phyloP scores from a whole-genome alignment of 257 asterid genomes.

The Rehmannia glutinosa region DNA sequence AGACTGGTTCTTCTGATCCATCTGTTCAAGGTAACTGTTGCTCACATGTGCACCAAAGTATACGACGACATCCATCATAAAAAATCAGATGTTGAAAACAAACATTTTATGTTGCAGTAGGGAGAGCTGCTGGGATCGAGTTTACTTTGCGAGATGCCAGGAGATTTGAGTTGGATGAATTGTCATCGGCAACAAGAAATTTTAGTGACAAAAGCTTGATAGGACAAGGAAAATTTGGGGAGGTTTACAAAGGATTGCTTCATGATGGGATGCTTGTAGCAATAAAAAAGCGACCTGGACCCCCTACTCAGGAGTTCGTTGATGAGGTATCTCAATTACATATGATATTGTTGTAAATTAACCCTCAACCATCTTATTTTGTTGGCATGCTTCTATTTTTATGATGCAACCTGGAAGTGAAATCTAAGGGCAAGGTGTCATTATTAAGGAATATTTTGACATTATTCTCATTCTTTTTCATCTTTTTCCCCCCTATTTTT shows the following conservation, averaged over 20 bases:
- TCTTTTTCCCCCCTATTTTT: neutral
- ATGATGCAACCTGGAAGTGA: neutral
- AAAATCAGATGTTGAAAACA: constrained; percentile 2
- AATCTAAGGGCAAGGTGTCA: neutral
- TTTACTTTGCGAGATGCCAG: constrained; percentile 64
- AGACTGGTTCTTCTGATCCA: constrained; percentile 83
- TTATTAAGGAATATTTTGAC: neutral
- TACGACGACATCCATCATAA: neutral
- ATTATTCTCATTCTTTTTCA: constrained; percentile 1
- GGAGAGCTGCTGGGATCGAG: constrained; percentile 56
- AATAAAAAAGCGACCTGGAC: constrained; percentile 58
- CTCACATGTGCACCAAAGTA: neutral
- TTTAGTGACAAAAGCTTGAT: constrained; percentile 73
- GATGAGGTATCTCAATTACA: constrained; percentile 54
- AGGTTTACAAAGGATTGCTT: constrained; percentile 86
- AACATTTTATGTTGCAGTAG: constrained; percentile 38
- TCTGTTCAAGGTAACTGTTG: constrained; percentile 54
- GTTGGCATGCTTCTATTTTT: constrained; percentile 6
- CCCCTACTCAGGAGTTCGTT: constrained; percentile 62
- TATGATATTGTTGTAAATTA: neutral
- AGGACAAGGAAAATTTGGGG: constrained; percentile 89
- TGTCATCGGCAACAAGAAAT: constrained; percentile 63
- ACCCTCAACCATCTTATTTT: neutral
- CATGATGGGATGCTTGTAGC: constrained; percentile 92
- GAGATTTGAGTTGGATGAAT: constrained; percentile 62